Percentiles rank a stretch among this genome's conserved stretches.
These are phyloP conservation scores for Puccinia coronata DNA, from an alignment of 1,284 basidiomycete species.

Conservation along the genomic window DNA sequence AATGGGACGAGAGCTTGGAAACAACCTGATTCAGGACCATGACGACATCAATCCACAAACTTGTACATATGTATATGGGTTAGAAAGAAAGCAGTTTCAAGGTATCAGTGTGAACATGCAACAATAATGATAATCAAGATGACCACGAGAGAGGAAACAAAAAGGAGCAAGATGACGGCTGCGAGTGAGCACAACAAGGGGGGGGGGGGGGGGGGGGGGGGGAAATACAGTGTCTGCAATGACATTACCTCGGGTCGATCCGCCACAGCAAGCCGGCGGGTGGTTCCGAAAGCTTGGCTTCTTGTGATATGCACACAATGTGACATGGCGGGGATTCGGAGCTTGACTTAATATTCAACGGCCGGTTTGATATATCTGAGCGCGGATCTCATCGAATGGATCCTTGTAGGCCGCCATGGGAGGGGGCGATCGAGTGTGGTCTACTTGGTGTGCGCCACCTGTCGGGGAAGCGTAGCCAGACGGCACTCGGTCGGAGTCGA, in stretches of 20 bases:
- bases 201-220: no score
- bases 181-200: not conserved
- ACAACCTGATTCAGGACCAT: not conserved
- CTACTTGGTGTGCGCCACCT: not conserved
- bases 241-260: not conserved
- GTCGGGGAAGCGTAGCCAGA: constrained; percentile 27
- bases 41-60: not conserved
- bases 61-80: not conserved
- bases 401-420: constrained; percentile 44
- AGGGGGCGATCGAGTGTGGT: constrained; percentile 17
- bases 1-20: not conserved
- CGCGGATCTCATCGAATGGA: constrained; percentile 48
- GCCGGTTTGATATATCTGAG: constrained; percentile 45
- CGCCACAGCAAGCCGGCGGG: not conserved
- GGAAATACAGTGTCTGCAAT: not conserved
- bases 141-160: not conserved
- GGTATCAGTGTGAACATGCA: not conserved
- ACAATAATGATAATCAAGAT: not conserved
- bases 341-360: not conserved
- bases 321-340: not conserved
- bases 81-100: not conserved
- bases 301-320: not conserved
- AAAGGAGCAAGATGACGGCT: not conserved
- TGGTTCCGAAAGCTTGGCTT: not conserved
- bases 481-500: constrained; percentile 43